A percentile compares a stretch with the other conserved stretches of the same genome.
Conservation (phyloP, 352 stramenopile genomes). For the Saprolegnia diclina region DNA sequence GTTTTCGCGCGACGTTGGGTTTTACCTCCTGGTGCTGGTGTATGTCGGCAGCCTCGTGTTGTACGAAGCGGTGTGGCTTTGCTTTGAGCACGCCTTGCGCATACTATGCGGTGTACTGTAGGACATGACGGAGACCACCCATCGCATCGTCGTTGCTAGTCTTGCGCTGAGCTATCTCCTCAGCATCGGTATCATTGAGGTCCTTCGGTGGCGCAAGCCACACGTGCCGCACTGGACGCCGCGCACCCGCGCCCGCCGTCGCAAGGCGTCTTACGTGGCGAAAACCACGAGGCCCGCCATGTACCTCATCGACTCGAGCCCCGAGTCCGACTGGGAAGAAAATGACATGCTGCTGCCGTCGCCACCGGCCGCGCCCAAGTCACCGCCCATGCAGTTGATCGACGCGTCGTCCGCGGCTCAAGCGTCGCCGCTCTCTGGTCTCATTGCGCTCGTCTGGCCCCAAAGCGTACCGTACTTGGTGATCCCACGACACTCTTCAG, state of each 20-base stretch:
- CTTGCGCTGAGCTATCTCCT: neutral
- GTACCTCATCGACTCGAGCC: neutral
- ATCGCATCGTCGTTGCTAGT: neutral
- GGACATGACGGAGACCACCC: slow-evolving; percentile 28
- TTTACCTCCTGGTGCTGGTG: slow-evolving; percentile 62
- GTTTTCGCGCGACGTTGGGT: slow-evolving; percentile 63
- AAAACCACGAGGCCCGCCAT: neutral
- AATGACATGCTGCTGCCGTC: slow-evolving; percentile 21
- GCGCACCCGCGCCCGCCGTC: neutral
- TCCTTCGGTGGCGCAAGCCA: neutral
- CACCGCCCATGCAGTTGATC: slow-evolving; percentile 47
- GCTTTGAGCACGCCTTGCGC: too few species aligned
- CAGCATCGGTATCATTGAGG: neutral
- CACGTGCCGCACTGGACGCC: neutral
- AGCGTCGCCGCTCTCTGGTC: slow-evolving; percentile 38
- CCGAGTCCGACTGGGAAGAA: neutral
- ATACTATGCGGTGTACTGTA: too few species aligned
- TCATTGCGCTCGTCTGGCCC: slow-evolving; percentile 34
- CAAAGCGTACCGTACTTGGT: neutral
- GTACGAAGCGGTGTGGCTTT: too few species aligned
- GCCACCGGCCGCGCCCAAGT: slow-evolving; percentile 41
- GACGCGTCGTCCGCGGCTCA: slow-evolving; percentile 40
- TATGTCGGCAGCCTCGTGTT: slow-evolving; percentile 72
- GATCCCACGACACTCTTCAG: too few species aligned
- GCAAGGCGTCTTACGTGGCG: neutral